Evolutionary conservation across 768 basidiomycete species (phyloP), one percentile per base, ranked within the genome.

Genomic region (Leucogyrophana mollusca): DNA sequence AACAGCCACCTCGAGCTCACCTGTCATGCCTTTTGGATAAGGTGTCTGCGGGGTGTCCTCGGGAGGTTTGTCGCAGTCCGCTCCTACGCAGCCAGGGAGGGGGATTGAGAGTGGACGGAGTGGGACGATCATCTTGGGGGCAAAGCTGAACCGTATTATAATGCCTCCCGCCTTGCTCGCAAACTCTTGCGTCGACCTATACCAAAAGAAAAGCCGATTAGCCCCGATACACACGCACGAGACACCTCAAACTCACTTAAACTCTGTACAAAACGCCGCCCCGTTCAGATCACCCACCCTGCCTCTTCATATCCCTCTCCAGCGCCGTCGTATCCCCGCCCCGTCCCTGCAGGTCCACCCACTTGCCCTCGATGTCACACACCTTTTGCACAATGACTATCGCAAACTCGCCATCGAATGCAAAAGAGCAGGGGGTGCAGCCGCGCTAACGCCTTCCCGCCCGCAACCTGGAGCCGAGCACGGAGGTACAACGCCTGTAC

Each of bases 1-100:
- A 22, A 79, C 63, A 9, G 71, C 69, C 18, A 81, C 65, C 54
- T 82, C 78, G 30, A 83, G 58, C 57, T 83, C 79, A n/a, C 79
- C 81, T 18, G 68, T 62, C 68, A 82, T 73, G 24, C 52, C 55
- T 56, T 74, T 73, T 44, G 49, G 42, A 27, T 65, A 45, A 23
- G 60, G 60, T 9, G 27, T 30, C 7, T 6, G 27, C 13, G 27
- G 13, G 27, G 27, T 30, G 27, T 30, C 13, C 13, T 30, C 13
- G 27, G 6, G 27, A 7, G 13, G 27, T 6, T 7, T 30, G 27
- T 30, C 27, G 6, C 27, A 13, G 27, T 30, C 27, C 27, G 27
- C 27, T 8, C 30, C 4, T 6, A 25, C 34, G 7, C 6, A 22
- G 22, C 13, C 27, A n/a, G 11, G 27, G 27, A 6, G 27, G 27